phyloP scores from a whole-genome alignment of 2,329 filamentous ascomycete species.

The Fusarium sublunatum region DNA sequence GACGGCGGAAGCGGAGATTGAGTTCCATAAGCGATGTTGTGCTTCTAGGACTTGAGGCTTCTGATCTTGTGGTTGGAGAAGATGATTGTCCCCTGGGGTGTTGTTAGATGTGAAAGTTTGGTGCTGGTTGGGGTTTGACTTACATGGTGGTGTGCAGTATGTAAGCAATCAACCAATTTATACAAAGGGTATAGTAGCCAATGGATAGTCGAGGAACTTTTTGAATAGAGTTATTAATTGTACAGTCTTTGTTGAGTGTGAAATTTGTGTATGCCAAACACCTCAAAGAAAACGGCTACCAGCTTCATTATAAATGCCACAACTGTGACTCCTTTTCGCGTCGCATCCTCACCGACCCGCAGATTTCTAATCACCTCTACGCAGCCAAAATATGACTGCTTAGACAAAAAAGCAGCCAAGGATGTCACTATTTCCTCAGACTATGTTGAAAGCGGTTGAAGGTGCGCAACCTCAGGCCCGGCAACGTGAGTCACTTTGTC shows the following conservation, averaged over 20 bases:
- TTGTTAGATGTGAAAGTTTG: constrained; percentile 12
- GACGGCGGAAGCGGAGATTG: constrained; percentile 44
- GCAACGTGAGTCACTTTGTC: constrained; percentile 36
- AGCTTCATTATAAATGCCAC: constrained; percentile 28
- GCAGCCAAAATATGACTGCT: constrained; percentile 8
- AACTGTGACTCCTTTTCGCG: constrained; percentile 17
- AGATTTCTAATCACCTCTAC: constrained; percentile 23
- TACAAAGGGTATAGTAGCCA: neutral
- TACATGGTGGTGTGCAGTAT: constrained; percentile 27
- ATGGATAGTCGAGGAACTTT: neutral
- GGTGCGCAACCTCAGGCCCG: neutral
- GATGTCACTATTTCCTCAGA: neutral
- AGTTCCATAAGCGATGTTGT: constrained; percentile 36
- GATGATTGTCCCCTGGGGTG: constrained; percentile 33
- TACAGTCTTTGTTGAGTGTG: neutral
- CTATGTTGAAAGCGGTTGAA: constrained; percentile 5
- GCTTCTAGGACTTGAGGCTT: neutral
- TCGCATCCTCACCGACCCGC: neutral
- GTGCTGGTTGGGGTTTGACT: constrained; percentile 6
- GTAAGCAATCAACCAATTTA: neutral
- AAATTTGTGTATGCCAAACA: constrained; percentile 9
- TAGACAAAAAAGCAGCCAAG: neutral
- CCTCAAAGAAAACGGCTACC: constrained; percentile 7
- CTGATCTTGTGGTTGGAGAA: constrained; percentile 5
- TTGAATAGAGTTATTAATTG: neutral